phyloP scores from a whole-genome alignment of 306 rosid genomes.

The Cucurbita pepo region DNA sequence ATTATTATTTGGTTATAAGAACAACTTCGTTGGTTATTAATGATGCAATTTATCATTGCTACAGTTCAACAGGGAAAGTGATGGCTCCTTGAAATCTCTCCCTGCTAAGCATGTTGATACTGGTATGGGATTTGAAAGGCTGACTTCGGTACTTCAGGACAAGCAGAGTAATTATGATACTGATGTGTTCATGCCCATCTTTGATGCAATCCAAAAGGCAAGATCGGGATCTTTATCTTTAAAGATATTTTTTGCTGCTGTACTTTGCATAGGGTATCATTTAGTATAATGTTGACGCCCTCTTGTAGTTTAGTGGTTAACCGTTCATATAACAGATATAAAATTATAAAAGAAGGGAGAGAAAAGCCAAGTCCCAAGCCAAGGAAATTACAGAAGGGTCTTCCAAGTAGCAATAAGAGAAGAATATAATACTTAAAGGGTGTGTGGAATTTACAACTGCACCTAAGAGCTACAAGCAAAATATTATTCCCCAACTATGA shows the following conservation, averaged over 20 bases:
- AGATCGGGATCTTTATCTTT: not conserved
- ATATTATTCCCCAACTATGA: not conserved
- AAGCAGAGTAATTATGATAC: conserved; percentile 96
- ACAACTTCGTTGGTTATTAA: not conserved
- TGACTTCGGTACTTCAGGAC: conserved; percentile 76
- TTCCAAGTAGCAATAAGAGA: not conserved
- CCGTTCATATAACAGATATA: not conserved
- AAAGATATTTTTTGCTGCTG: not conserved
- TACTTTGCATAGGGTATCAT: not conserved
- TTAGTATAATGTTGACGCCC: not conserved
- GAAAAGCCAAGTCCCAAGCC: not conserved
- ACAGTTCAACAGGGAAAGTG: conserved; percentile 88
- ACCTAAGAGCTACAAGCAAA: not conserved
- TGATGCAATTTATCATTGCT: not conserved
- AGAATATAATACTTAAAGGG: not conserved
- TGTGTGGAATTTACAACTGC: not conserved
- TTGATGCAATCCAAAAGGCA: conserved; percentile 78
- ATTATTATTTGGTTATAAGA: not conserved
- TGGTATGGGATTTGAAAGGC: conserved; percentile 87
- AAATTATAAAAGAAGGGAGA: not conserved
- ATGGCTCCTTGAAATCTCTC: conserved; percentile 65
- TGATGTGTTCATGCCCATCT: conserved; percentile 84
- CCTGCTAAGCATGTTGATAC: conserved; percentile 99
- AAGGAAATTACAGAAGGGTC: not conserved
- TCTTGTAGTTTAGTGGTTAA: not conserved